These are phyloP conservation scores for Coemansia sp. DNA, from an alignment of 192 early-diverging fungal species.

Conservation along the genomic window DNA sequence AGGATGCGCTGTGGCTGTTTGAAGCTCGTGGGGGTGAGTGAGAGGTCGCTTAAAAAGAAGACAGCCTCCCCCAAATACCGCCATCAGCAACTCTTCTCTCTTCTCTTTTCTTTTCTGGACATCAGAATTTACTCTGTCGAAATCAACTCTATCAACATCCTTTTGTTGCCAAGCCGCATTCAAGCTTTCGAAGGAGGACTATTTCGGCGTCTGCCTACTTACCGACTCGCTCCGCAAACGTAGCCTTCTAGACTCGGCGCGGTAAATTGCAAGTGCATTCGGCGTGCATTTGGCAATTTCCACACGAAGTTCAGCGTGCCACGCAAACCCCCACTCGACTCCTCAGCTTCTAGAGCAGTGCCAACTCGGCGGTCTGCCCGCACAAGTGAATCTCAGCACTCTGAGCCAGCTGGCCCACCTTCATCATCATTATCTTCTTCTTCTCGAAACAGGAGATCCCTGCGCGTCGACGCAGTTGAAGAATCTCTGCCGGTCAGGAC, in stretches of 20 bases:
- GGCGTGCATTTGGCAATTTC: constrained; percentile 26
- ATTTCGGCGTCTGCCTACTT: not conserved
- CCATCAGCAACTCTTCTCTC: not conserved
- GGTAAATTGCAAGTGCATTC: constrained; percentile 27
- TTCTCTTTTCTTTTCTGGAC: too few species aligned
- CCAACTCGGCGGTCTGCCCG: constrained; percentile 31
- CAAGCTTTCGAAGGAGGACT: not conserved
- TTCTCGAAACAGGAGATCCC: not conserved
- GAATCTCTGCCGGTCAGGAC: not conserved
- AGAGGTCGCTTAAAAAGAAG: too few species aligned
- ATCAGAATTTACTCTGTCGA: too few species aligned
- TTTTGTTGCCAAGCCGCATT: not conserved
- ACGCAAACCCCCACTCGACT: constrained; percentile 23
- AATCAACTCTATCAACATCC: not conserved
- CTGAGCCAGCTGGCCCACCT: not conserved
- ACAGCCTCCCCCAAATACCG: too few species aligned
- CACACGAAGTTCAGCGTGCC: constrained; percentile 18
- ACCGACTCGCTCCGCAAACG: constrained; percentile 2
- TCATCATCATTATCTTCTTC: not conserved
- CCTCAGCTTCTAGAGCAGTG: constrained; percentile 8
- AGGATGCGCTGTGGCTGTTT: too few species aligned
- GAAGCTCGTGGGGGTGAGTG: too few species aligned
- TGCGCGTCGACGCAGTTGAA: not conserved
- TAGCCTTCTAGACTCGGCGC: constrained; percentile 3
- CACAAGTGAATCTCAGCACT: constrained; percentile 21